Percentiles rank a stretch among this genome's conserved stretches.
Evolutionary conservation across 2,329 filamentous ascomycete species (phyloP).

Genomic region (Colletotrichum phormii): DNA sequence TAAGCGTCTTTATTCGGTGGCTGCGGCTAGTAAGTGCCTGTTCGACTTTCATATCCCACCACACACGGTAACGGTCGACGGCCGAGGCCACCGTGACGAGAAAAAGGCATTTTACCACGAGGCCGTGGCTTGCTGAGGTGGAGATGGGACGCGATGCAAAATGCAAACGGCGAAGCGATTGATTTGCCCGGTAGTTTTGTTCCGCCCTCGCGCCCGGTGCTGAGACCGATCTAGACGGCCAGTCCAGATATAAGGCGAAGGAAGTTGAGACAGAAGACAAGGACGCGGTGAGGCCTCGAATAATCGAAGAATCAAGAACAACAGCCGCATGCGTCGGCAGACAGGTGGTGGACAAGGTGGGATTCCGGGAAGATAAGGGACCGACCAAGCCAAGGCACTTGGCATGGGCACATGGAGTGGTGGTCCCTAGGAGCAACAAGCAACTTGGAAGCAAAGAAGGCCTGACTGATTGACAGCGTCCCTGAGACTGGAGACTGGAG

Average conservation of each 20-base stretch:
- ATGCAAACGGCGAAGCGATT: constrained; percentile 9
- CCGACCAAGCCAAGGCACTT: neutral
- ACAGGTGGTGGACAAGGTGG: neutral
- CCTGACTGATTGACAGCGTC: neutral
- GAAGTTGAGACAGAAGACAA: neutral
- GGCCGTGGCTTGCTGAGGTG: constrained; percentile 18
- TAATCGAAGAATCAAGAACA: constrained; percentile 6
- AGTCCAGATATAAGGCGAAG: neutral
- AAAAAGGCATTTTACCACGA: constrained; percentile 9
- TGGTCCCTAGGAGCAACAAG: neutral
- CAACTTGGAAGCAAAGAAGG: neutral
- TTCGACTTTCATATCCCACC: constrained; percentile 11
- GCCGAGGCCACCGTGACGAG: neutral
- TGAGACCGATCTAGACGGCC: neutral
- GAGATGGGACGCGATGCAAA: neutral
- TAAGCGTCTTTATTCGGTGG: constrained; percentile 20
- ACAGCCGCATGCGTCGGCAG: constrained; percentile 8
- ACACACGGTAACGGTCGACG: constrained; percentile 20
- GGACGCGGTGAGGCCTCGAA: neutral
- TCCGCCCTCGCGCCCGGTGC: neutral
- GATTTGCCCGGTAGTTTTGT: neutral
- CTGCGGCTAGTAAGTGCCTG: constrained; percentile 18
- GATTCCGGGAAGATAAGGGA: neutral
- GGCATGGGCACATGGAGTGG: neutral
- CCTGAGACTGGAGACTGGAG: constrained; percentile 10